Evolutionary conservation across 2,329 filamentous ascomycete species (phyloP), one percentile per base, ranked within the genome.

Genomic region (Xylariaceae sp.): DNA sequence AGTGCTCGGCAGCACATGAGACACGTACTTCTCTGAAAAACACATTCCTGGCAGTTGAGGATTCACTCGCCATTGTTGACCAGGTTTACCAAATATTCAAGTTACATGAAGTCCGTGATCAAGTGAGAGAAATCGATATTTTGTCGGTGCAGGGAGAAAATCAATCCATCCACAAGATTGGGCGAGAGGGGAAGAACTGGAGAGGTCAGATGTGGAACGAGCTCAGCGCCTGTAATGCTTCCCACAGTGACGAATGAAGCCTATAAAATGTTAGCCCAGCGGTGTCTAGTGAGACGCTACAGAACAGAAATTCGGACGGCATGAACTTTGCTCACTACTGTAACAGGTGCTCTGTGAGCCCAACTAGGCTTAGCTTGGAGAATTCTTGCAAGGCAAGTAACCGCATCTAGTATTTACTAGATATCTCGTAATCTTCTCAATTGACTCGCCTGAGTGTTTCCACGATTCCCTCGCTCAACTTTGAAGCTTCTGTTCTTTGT

Each of bases 11-110:
- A 58, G 10, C 18, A 35, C 4, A 50, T 51, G 61, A 35, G 64
- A 13, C 6, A 72, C 71, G 34, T 65, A 72, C 71, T 67, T 72
- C 65, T 65, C 68, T 66, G 61, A 73, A 73, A 58, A 73, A 70
- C 2, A 68, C 65, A 59, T 68, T 72, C 56, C 70, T 67, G 2
- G 67, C 58, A 30, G 61, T 45, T 15, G 67, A 67, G 45, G 61
- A 55, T 50, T 63, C 55, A 60, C 48, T 59, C 15, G 66, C 62
- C 70, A 72, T 72, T 30, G 65, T 63, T 50, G 17, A 50, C 23
- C 30, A 10, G 23, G 53, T 55, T 61, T 58, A 59, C 64, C 53
- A 30, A 30, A 30, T 30, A 30, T 2, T 30, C 23, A 30, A 30
- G 23, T 4, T 30, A 4, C 23, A 41, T 30, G 3, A 48, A 37